A percentile compares a stretch with the other conserved stretches of the same genome.
These are phyloP conservation scores for Herpetomonas tarakana DNA, from an alignment of 208 protist genomes.

Conservation along the genomic window DNA sequence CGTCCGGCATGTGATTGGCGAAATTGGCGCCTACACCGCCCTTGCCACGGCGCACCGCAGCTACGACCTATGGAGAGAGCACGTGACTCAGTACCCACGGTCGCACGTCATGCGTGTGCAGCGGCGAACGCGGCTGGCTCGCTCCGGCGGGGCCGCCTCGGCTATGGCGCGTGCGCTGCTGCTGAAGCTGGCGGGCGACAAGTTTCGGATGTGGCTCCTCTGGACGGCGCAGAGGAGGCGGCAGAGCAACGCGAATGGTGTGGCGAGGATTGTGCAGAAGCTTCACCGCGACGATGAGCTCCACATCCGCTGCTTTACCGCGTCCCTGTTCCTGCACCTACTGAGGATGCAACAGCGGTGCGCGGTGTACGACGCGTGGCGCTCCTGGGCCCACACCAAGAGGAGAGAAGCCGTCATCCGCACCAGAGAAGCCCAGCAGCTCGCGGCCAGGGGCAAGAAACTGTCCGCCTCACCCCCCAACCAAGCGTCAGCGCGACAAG, in stretches of 20 bases:
- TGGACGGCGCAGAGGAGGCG: neutral
- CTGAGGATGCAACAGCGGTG: neutral
- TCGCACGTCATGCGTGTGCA: slow-evolving; percentile 51
- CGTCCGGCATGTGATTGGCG: slow-evolving; percentile 35
- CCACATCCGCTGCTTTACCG: neutral
- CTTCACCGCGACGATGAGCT: neutral
- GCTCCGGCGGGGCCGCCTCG: slow-evolving; percentile 10
- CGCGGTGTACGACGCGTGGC: no score
- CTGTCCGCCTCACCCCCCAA: no score
- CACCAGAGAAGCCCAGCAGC: no score
- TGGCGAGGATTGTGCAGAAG: neutral
- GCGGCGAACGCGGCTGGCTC: slow-evolving; percentile 28
- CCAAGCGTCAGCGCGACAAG: no score
- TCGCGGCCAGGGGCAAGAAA: no score
- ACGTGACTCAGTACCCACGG: slow-evolving; percentile 36
- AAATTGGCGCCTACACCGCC: slow-evolving; percentile 31
- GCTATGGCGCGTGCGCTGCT: slow-evolving; percentile 2
- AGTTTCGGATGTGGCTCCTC: slow-evolving; percentile 20
- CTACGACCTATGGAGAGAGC: slow-evolving; percentile 50
- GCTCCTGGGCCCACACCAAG: neutral
- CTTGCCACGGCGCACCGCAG: slow-evolving; percentile 22
- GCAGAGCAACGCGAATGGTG: no score
- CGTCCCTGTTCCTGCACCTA: neutral
- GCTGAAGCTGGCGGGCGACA: slow-evolving; percentile 2
- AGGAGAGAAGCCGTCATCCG: no score